Evolutionary conservation across 225 moss, liverwort and hornwort species (phyloP).

Genomic region (Neckera pumila): DNA sequence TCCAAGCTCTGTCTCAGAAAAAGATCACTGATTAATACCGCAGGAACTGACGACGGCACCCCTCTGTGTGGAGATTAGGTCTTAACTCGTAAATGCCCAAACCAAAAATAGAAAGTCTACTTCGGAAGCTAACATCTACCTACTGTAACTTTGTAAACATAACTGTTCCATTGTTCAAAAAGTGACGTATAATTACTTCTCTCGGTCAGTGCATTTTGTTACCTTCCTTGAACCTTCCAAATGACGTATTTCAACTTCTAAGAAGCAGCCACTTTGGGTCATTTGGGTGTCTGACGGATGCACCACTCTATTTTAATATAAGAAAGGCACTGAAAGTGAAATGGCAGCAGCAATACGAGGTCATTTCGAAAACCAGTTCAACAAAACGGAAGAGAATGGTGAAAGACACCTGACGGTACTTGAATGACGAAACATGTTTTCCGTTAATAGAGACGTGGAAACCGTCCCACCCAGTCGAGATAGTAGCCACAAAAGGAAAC

Average conservation of each 20-base stretch:
- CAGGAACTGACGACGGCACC: neutral
- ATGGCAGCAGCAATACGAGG: neutral
- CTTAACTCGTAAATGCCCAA: neutral
- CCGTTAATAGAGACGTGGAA: slow-evolving; percentile 93
- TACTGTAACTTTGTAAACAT: neutral
- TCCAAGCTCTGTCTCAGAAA: slow-evolving; percentile 55
- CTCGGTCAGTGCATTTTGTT: neutral
- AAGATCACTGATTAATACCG: neutral
- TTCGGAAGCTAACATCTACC: neutral
- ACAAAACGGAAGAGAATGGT: neutral
- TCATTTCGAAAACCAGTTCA: neutral
- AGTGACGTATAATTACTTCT: neutral
- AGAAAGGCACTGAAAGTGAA: neutral
- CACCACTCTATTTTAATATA: neutral
- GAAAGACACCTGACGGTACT: slow-evolving; percentile 62
- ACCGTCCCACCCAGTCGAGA: slow-evolving; percentile 86
- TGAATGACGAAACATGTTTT: slow-evolving; percentile 74
- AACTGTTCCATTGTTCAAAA: neutral
- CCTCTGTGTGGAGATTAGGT: neutral
- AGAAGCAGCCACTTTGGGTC: neutral
- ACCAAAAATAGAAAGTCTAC: neutral
- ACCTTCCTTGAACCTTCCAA: neutral
- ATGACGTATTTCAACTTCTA: neutral
- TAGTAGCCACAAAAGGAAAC: slow-evolving; percentile 79
- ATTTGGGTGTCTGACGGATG: neutral